Evolutionary conservation across 2,329 filamentous ascomycete genomes (phyloP), one percentile per base, ranked within the genome.

Genomic region (Colletotrichum simmondsii): DNA sequence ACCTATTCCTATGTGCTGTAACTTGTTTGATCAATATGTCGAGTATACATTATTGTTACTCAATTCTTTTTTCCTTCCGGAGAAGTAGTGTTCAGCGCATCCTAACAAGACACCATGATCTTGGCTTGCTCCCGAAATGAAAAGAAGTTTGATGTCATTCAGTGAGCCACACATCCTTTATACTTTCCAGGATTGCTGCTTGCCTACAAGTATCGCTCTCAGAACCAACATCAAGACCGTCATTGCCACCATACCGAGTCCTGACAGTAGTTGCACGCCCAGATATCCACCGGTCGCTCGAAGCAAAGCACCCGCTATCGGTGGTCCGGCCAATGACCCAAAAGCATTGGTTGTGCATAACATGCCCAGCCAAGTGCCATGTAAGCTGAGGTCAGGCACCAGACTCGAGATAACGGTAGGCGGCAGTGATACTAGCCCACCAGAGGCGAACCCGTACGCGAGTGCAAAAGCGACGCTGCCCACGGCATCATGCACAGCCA

Each of bases 311-410:
- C 84, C 84, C 0, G 81, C 82, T n/a, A 85, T 82, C 0, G 84
- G 83, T 5, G 81, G 77, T 0, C 83, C 83, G 11, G 81, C 76
- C 46, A 85, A 74, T 0, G 80, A 81, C 1, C 78, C 81, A 12
- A 84, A 72, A 1, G 79, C 81, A 53, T 82, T 83, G 8, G 84
- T 69, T 14, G 81, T 77, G 10, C 79, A 78, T 7, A 81, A 79
- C 80, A 87, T 85, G 4, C 86, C 85, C n/a, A 87, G 77, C 22
- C 86, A 76, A 3, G 84, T 85, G 8, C 86, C 86, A 5, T 86
- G 68, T 7, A 79, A 75, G 57, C 77, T 77, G 53, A 84, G 75
- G 62, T 87, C 84, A 1, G 80, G 77, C 1, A 85, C 85, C 30
- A 88, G 78, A 35, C 79, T 81, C 1, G 83, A 82, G 14, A 87